These are phyloP conservation scores for Pythium monospermum DNA, from an alignment of 352 stramenopile species.

Conservation along the genomic window DNA sequence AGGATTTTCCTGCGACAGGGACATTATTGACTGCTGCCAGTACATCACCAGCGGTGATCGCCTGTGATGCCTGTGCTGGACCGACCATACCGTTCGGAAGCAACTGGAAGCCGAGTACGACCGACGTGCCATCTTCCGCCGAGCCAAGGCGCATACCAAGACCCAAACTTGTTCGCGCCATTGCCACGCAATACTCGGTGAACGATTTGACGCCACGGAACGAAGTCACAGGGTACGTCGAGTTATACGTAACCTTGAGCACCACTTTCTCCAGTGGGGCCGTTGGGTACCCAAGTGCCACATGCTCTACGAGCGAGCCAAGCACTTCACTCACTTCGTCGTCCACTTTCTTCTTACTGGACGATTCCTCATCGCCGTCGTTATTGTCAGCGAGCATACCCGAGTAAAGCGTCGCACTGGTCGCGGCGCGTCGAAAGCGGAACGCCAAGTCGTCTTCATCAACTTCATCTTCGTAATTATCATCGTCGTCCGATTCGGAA, in stretches of 20 bases:
- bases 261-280: constrained; percentile 32
- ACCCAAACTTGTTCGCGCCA: constrained; percentile 59
- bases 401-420: constrained; percentile 41
- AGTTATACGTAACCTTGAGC: constrained; percentile 43
- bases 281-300: constrained; percentile 71
- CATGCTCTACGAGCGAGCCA: constrained; percentile 74
- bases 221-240: constrained; percentile 41
- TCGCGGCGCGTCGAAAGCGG: constrained; percentile 22
- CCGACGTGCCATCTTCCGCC: constrained; percentile 46
- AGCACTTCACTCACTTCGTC: constrained; percentile 71
- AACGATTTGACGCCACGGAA: constrained; percentile 48
- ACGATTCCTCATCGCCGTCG: constrained; percentile 41
- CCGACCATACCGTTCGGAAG: constrained; percentile 69
- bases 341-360: constrained; percentile 54
- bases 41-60: constrained; percentile 67
- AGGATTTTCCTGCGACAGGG: constrained; percentile 45
- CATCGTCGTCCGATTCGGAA: constrained; percentile 62
- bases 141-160: constrained; percentile 82
- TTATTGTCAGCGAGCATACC: constrained; percentile 45
- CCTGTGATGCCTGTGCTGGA: constrained; percentile 66
- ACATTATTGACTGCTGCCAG: constrained; percentile 77
- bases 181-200: constrained; percentile 68
- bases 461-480: constrained; percentile 63
- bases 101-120: constrained; percentile 78
- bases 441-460: constrained; percentile 46